Conservation (phyloP, 2,329 filamentous ascomycete species). For the Furcasterigmium furcatum region DNA sequence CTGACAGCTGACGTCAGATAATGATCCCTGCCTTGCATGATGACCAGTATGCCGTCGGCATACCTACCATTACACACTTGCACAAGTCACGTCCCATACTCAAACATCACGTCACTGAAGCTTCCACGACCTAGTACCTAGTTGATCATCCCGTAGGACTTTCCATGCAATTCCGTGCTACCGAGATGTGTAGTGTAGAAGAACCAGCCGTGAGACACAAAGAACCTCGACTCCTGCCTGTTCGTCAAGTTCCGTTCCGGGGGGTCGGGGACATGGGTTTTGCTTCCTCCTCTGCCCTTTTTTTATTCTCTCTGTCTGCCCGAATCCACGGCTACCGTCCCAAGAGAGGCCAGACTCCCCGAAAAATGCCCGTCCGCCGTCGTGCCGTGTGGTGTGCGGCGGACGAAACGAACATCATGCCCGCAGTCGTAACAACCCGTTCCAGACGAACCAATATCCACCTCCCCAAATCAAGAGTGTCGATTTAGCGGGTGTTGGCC, state of each 20-base stretch:
- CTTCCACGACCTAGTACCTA: no score
- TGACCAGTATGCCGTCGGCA: no score
- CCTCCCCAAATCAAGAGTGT: neutral
- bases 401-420: no score
- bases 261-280: neutral
- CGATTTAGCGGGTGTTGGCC: slow-evolving; percentile 76
- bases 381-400: no score
- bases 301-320: slow-evolving; percentile 1
- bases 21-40: no score
- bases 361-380: no score
- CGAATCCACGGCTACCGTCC: neutral
- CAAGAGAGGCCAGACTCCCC: slow-evolving; percentile 2
- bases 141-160: slow-evolving; percentile 10
- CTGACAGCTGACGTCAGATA: no score
- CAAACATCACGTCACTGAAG: no score
- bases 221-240: slow-evolving; percentile 15
- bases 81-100: no score
- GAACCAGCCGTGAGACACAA: slow-evolving; percentile 17
- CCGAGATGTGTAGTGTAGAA: slow-evolving; percentile 16
- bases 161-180: slow-evolving; percentile 19
- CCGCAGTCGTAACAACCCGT: neutral
- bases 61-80: no score
- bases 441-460: neutral
- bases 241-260: slow-evolving; percentile 4
- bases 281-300: slow-evolving; percentile 2